Conservation (phyloP, 192 early-diverging fungal species). For the Entomortierella parvispora region DNA sequence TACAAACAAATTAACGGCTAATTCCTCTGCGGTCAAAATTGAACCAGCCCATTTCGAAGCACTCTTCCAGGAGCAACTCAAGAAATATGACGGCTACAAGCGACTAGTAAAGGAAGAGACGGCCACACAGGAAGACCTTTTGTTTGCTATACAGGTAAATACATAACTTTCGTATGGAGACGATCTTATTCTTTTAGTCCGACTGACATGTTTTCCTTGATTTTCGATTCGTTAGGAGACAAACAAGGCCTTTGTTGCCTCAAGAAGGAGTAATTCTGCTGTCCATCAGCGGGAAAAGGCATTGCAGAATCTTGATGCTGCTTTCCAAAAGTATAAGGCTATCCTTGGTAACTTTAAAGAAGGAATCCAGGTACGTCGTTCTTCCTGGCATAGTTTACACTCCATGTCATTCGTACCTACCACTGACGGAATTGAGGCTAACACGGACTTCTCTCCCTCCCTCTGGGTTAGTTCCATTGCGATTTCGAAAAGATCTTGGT, state of each 20-base stretch:
- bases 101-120: constrained; percentile 65
- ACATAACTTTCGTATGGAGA: not conserved
- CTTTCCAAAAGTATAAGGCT: constrained; percentile 78
- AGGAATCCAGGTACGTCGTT: constrained; percentile 75
- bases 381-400: too few relatives aligned
- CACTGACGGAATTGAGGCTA: too few relatives aligned
- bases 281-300: constrained; percentile 79
- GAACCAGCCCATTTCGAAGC: constrained; percentile 83
- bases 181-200: not conserved
- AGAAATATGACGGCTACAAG: constrained; percentile 76
- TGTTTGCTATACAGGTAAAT: constrained; percentile 61
- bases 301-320: constrained; percentile 79
- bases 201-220: too few relatives aligned
- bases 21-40: constrained; percentile 72
- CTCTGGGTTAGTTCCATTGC: constrained; percentile 23
- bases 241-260: constrained; percentile 74
- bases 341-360: constrained; percentile 80
- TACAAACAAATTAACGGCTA: constrained; percentile 70
- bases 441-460: not conserved
- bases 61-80: constrained; percentile 74
- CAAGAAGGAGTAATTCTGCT: constrained; percentile 64
- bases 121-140: constrained; percentile 69
- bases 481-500: constrained; percentile 73
- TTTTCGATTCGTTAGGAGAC: constrained; percentile 53
- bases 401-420: constrained; percentile 1